Base-by-base conservation (phyloP, 805 yeast species). In the Myxozyma neotropica region DNA sequence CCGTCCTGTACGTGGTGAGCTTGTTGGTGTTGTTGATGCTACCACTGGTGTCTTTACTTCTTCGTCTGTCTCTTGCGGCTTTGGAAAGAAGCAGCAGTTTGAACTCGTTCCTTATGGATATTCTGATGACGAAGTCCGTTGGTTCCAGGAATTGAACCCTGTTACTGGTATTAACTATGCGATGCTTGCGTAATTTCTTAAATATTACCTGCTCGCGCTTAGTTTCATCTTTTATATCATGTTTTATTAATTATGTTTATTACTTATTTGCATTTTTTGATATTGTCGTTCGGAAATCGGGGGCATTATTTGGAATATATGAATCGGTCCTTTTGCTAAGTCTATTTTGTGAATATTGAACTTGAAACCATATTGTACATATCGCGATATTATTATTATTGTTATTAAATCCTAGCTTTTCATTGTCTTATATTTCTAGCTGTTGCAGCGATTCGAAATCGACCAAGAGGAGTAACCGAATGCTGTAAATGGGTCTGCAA, bases 71-170 rank as follows among this genome's bases (percentile, higher is more conserved):
- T 21, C 48, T 17, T 60, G 64, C 63, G 35, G 44, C 5, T 60
- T 57, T 36, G 63, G 64, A 29, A 29, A 53, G 56, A 58, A 58
- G 59, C 56, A 57, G 52, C 64, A 60, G 54, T 58, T 60, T 36
- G 64, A 57, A 48, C 58, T 60, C n/a, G 62, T 46, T 17, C 48
- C 55, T 12, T 42, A 31, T 23, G 58, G 58, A n/a, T n/a, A 42
- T n/a, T n/a, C n/a, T 5, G 52, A 21, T 29, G 48, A 40, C 45
- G 56, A 47, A 24, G 64, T 60, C 24, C 19, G 33, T 3, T 60
- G 64, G 63, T 60, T 60, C 53, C 64, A 60, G 53, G 35, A 29
- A n/a, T 29, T 17, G 55, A 44, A 45, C 36, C 64, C 64, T 8
- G 39, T 42, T 17, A 53, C 63, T 12, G 64, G 64, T 12, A 4